Conservation (phyloP, 2,329 filamentous ascomycete species). For the Byssochlamys sp. region DNA sequence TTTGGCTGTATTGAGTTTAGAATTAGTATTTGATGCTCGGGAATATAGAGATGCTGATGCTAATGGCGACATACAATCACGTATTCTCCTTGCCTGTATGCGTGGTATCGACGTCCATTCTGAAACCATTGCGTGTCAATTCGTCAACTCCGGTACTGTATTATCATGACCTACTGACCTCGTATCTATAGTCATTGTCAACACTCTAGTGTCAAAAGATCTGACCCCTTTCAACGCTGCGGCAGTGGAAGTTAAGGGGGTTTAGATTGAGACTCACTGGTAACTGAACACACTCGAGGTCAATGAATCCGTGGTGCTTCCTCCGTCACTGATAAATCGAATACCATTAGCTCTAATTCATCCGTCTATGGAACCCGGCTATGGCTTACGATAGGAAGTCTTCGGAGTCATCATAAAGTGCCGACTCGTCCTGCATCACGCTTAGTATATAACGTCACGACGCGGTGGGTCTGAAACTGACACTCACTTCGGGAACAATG, state of each 20-base stretch:
- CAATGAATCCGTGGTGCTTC: background rate
- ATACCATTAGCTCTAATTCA: background rate
- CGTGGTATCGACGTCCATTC: slow-evolving; percentile 22
- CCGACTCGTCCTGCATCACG: background rate
- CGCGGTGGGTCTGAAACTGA: background rate
- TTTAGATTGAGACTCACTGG: background rate
- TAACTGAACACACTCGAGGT: background rate
- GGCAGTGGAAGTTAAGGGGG: background rate
- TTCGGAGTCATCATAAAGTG: background rate
- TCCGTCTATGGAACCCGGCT: background rate
- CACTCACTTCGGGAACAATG: background rate
- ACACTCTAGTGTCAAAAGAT: background rate
- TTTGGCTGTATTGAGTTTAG: slow-evolving; percentile 9
- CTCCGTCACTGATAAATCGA: background rate
- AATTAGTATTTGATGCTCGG: background rate
- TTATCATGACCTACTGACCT: background rate
- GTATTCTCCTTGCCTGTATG: slow-evolving; percentile 13
- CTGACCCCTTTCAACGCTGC: background rate
- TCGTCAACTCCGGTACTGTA: background rate
- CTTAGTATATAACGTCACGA: background rate
- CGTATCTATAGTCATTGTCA: background rate
- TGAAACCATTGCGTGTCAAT: slow-evolving; percentile 1
- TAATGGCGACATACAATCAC: slow-evolving; percentile 5
- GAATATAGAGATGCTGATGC: background rate
- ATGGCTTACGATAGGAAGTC: background rate